Percentiles rank a stretch among this genome's conserved stretches.
These are phyloP conservation scores for Pestalotiopsis sp. DNA, from an alignment of 2,329 filamentous ascomycete genomes.

Conservation along the genomic window DNA sequence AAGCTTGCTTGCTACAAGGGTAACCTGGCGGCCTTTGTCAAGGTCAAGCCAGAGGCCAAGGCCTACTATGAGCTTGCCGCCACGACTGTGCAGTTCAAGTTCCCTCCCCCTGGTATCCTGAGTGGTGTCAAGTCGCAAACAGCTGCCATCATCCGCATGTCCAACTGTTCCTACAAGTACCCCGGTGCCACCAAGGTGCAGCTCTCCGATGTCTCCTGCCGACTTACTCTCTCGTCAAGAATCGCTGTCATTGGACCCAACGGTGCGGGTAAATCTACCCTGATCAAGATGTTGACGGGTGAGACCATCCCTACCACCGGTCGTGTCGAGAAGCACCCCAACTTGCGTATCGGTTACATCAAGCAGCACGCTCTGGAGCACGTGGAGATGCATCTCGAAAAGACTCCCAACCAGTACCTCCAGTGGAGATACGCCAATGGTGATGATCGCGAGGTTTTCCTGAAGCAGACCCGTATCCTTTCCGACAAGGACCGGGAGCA, in stretches of 20 bases:
- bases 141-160: constrained; percentile 93
- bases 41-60: constrained; percentile 90
- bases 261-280: constrained; percentile 95
- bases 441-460: constrained; percentile 92
- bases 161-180: constrained; percentile 88
- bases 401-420: constrained; percentile 98
- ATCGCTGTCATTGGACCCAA: constrained; percentile 97
- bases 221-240: constrained; percentile 85
- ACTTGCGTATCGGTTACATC: constrained; percentile 98
- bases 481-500: constrained; percentile 84
- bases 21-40: constrained; percentile 82
- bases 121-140: constrained; percentile 95
- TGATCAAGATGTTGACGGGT: constrained; percentile 96
- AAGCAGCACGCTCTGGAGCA: constrained; percentile 99
- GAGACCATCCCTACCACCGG: constrained; percentile 83
- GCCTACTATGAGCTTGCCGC: constrained; percentile 96
- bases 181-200: constrained; percentile 87
- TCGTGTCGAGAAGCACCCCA: constrained; percentile 96
- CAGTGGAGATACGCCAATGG: constrained; percentile 98
- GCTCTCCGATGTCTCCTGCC: constrained; percentile 84
- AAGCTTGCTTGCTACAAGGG: constrained; percentile 88
- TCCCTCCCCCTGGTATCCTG: constrained; percentile 92
- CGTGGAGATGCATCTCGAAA: constrained; percentile 99
- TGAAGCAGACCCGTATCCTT: constrained; percentile 95
- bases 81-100: constrained; percentile 92